A percentile compares a stretch with the other conserved stretches of the same genome.
Evolutionary conservation across 345 rosid genomes (phyloP).

Genomic region (Melaleuca alternifolia): DNA sequence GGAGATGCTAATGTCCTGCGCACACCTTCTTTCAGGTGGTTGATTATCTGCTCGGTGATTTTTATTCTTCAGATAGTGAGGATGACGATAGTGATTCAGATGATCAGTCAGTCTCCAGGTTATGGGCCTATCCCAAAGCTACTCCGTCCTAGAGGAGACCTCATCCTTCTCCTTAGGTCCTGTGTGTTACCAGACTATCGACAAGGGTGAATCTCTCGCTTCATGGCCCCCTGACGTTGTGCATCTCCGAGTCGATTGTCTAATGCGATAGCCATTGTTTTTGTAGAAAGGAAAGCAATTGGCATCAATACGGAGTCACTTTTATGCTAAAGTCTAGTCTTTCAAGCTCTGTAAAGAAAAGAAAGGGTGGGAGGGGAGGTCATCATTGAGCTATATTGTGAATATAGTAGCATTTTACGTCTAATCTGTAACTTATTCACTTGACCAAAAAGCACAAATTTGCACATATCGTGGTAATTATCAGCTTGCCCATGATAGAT

Average conservation of each 20-base stretch:
- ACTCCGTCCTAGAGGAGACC: neutral
- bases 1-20: neutral
- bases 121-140: conserved; percentile 42
- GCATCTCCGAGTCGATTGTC: neutral
- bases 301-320: neutral
- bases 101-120: conserved; percentile 11
- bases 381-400: neutral
- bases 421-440: neutral
- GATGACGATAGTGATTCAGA: conserved; percentile 41
- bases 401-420: neutral
- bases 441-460: neutral
- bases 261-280: neutral
- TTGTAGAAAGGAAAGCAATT: neutral
- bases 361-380: no score
- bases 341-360: neutral
- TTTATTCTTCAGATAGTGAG: conserved; percentile 29
- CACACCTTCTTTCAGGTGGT: conserved; percentile 24
- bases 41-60: conserved; percentile 27
- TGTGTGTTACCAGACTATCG: neutral
- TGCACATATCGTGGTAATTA: no score
- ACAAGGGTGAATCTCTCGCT: neutral
- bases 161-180: neutral
- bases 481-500: neutral
- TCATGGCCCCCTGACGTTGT: neutral
- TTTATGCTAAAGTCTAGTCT: neutral